Percentiles rank a stretch among this genome's conserved stretches.
phyloP scores from a whole-genome alignment of 1,284 basidiomycete species.

The Heterobasidion annosum region DNA sequence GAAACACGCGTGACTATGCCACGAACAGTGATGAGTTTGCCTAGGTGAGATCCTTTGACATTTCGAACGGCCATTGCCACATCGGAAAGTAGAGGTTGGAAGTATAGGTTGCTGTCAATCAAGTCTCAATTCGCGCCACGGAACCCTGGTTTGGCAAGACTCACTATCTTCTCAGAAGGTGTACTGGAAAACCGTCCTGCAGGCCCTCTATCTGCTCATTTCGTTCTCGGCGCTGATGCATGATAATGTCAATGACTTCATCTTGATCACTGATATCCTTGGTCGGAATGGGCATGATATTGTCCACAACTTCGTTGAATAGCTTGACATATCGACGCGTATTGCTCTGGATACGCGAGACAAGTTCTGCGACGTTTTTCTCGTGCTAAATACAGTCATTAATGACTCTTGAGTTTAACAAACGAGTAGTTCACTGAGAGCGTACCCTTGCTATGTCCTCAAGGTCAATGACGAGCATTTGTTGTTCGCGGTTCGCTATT shows the following conservation, averaged over 20 bases:
- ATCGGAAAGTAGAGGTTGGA: constrained; percentile 73
- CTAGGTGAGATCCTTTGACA: constrained; percentile 81
- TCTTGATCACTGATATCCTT: constrained; percentile 84
- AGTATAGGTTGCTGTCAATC: constrained; percentile 80
- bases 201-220: constrained; percentile 70
- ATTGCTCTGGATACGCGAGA: constrained; percentile 74
- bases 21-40: constrained; percentile 90
- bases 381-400: constrained; percentile 40
- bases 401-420: neutral
- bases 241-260: constrained; percentile 91
- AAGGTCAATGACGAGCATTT: constrained; percentile 75
- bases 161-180: constrained; percentile 90
- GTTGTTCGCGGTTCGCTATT: constrained; percentile 89
- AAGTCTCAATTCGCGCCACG: constrained; percentile 12
- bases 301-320: constrained; percentile 89
- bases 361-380: constrained; percentile 57
- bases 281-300: constrained; percentile 78
- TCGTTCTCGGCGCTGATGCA: constrained; percentile 85
- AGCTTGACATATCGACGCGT: constrained; percentile 86
- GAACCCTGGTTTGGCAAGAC: constrained; percentile 19
- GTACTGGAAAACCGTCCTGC: constrained; percentile 78
- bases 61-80: constrained; percentile 83
- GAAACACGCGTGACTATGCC: constrained; percentile 98
- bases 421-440: neutral
- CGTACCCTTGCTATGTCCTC: constrained; percentile 70